phyloP scores from a whole-genome alignment of 331 rosid genomes.

The Prunus yedoensis region DNA sequence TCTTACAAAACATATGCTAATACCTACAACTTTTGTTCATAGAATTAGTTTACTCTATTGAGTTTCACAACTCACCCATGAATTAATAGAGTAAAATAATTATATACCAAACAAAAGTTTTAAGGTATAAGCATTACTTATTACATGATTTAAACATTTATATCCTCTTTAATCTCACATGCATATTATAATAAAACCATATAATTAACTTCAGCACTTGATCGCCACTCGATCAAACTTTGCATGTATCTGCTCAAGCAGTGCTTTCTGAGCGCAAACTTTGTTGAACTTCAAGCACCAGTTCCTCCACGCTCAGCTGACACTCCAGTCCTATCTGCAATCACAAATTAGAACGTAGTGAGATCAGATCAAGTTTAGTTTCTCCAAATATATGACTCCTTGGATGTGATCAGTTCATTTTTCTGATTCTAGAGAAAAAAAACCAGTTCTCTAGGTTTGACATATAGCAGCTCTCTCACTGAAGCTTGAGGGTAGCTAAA shows the following conservation, averaged over 20 bases:
- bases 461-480: neutral
- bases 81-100: neutral
- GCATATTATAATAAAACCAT: neutral
- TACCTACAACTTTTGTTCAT: neutral
- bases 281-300: slow-evolving; percentile 80
- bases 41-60: neutral
- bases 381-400: too few species aligned
- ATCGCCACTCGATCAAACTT: neutral
- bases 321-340: slow-evolving; percentile 88
- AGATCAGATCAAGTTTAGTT: too few species aligned
- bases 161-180: neutral
- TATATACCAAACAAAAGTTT: neutral
- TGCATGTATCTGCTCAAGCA: neutral
- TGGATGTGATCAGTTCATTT: neutral
- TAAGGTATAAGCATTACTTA: neutral
- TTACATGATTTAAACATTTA: neutral
- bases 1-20: neutral
- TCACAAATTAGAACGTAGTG: neutral
- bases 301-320: slow-evolving; percentile 82
- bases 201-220: neutral
- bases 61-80: neutral
- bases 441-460: neutral
- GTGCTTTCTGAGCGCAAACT: slow-evolving; percentile 58
- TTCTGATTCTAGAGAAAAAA: neutral
- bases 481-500: neutral